Evolutionary conservation across 768 basidiomycete genomes (phyloP).

Genomic region (Pleurotus giganteus): DNA sequence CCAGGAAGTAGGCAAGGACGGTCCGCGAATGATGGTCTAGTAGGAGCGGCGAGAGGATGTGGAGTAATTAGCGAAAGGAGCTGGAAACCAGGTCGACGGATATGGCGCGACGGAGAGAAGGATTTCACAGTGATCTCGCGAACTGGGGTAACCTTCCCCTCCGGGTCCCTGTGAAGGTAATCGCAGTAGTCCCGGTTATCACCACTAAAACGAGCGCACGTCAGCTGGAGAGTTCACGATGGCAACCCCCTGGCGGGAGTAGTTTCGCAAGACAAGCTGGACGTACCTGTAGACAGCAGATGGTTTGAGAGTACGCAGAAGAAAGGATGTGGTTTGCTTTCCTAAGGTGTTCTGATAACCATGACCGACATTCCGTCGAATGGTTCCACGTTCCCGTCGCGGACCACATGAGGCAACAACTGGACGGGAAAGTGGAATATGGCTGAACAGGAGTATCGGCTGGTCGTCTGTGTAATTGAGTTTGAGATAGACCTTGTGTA

Average conservation of each 20-base stretch:
- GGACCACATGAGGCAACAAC: slow-evolving; percentile 78
- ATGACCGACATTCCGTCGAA: slow-evolving; percentile 72
- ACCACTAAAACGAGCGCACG: slow-evolving; percentile 45
- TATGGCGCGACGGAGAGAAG: slow-evolving; percentile 73
- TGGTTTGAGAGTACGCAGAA: slow-evolving; percentile 69
- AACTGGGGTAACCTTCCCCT: slow-evolving; percentile 26
- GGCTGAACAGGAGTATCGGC: slow-evolving; percentile 71
- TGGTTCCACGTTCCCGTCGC: slow-evolving; percentile 66
- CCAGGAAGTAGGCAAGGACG: slow-evolving; percentile 80
- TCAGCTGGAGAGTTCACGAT: slow-evolving; percentile 11
- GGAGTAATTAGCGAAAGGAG: slow-evolving; percentile 63
- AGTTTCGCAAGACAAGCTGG: neutral
- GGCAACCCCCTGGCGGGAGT: neutral
- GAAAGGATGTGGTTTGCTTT: slow-evolving; percentile 71
- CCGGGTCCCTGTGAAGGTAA: slow-evolving; percentile 47
- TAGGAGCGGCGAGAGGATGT: slow-evolving; percentile 25
- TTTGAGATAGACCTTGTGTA: slow-evolving; percentile 6
- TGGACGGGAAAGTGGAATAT: slow-evolving; percentile 81
- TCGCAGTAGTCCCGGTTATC: slow-evolving; percentile 95
- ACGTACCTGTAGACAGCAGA: slow-evolving; percentile 67
- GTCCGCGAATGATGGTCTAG: slow-evolving; percentile 52
- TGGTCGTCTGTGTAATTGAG: slow-evolving; percentile 24
- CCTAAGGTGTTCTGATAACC: slow-evolving; percentile 85
- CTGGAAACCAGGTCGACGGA: slow-evolving; percentile 80
- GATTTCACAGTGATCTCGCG: slow-evolving; percentile 89